Evolutionary conservation across 495 filamentous ascomycete genomes (phyloP).

Genomic region (Penicillium odoratum): DNA sequence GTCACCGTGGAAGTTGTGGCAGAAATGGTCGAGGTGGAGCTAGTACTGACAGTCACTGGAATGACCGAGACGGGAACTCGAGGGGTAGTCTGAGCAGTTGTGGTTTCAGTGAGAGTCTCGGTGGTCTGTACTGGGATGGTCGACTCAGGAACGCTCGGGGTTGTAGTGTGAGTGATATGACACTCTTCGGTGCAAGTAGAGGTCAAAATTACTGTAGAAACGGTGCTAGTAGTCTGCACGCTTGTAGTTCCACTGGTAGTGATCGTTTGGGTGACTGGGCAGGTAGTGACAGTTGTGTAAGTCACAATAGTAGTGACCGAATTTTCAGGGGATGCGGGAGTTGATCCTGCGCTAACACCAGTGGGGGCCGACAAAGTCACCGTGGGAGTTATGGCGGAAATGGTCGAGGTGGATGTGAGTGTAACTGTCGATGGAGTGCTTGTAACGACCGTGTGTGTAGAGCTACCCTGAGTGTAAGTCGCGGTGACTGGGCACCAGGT

Average conservation of each 20-base stretch:
- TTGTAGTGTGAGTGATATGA: too few relatives aligned
- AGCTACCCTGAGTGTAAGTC: constrained; percentile 32
- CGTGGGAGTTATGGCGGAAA: constrained; percentile 31
- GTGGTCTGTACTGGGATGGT: background rate
- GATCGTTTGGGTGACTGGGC: constrained; percentile 9
- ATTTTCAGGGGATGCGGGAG: constrained; percentile 2
- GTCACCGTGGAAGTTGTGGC: background rate
- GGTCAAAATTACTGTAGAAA: too few relatives aligned
- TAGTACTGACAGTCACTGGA: background rate
- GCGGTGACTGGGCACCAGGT: constrained; percentile 43
- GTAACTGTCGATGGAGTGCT: constrained; percentile 37
- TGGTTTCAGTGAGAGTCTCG: background rate
- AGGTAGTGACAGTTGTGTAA: background rate
- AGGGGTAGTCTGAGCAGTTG: constrained; percentile 8
- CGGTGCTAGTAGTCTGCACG: too few relatives aligned
- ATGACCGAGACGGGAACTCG: constrained; percentile 1
- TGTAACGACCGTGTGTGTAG: constrained; percentile 31
- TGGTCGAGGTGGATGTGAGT: constrained; percentile 37
- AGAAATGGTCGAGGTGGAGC: constrained; percentile 5
- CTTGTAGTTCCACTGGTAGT: background rate
- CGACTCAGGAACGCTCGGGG: background rate
- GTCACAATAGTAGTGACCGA: constrained; percentile 6
- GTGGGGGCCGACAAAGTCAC: constrained; percentile 13
- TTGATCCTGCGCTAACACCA: constrained; percentile 4
- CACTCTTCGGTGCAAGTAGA: too few relatives aligned